Conservation (phyloP, 805 yeast genomes). For the Kazachstania psychrophila region DNA sequence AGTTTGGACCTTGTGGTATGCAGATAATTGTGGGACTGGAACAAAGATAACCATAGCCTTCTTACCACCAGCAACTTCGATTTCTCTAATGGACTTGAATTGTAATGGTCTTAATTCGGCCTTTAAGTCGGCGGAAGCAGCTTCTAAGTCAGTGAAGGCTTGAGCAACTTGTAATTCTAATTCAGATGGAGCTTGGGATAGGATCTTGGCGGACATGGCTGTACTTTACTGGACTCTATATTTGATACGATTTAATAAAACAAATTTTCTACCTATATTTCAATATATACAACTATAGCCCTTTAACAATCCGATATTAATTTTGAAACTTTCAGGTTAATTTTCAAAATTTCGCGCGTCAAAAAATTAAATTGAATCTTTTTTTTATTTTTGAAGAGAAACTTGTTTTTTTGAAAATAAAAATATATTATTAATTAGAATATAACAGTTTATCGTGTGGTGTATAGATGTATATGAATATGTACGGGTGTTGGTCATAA, state of each 20-base stretch:
- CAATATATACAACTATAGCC: too few relatives aligned
- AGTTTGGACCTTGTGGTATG: conserved; percentile 95
- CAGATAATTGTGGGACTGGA: conserved; percentile 87
- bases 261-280: too few relatives aligned
- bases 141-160: conserved; percentile 93
- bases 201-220: conserved; percentile 66
- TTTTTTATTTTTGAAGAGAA: too few relatives aligned
- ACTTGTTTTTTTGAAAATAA: too few relatives aligned
- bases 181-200: conserved; percentile 92
- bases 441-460: too few relatives aligned
- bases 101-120: conserved; percentile 97
- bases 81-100: conserved; percentile 95
- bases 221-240: too few relatives aligned
- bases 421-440: too few relatives aligned
- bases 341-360: too few relatives aligned
- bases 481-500: conserved; percentile 7
- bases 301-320: too few relatives aligned
- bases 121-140: conserved; percentile 88
- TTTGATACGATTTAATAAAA: too few relatives aligned
- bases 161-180: conserved; percentile 99
- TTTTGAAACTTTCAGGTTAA: too few relatives aligned
- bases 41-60: conserved; percentile 97
- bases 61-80: conserved; percentile 97
- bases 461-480: background rate
- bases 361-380: too few relatives aligned